Conservation (phyloP, 257 asterid species). For the Striga asiatica region DNA sequence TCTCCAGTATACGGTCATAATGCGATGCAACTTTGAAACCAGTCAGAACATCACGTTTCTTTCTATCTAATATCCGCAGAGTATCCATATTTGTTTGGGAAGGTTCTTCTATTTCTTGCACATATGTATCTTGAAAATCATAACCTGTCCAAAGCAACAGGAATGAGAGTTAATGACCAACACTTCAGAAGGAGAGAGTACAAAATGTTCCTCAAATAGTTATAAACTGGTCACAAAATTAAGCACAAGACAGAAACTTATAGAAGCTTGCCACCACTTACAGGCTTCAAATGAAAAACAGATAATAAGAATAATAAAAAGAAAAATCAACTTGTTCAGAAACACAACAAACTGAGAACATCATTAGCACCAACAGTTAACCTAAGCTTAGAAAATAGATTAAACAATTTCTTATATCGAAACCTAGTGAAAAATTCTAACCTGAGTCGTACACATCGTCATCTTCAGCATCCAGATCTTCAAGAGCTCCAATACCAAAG, state of each 20-base stretch:
- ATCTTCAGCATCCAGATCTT: conserved; percentile 90
- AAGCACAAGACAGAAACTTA: neutral
- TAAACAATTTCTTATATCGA: conserved; percentile 6
- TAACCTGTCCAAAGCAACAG: conserved; percentile 40
- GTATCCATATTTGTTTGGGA: conserved; percentile 36
- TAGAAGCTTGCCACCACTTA: too few relatives aligned
- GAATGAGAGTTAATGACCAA: neutral
- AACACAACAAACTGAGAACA: neutral
- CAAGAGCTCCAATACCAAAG: conserved; percentile 96
- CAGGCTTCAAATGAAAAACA: too few relatives aligned
- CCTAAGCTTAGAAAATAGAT: conserved; percentile 4
- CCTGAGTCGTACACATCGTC: conserved; percentile 86
- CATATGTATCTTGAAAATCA: conserved; percentile 58
- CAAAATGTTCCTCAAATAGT: conserved; percentile 3
- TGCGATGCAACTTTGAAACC: conserved; percentile 72
- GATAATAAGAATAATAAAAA: too few relatives aligned
- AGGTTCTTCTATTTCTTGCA: conserved; percentile 87
- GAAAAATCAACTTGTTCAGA: neutral
- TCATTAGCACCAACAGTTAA: neutral
- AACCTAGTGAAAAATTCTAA: conserved; percentile 18
- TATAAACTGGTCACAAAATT: conserved; percentile 2
- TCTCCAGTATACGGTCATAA: conserved; percentile 48
- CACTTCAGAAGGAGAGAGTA: neutral
- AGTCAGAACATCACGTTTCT: conserved; percentile 46
- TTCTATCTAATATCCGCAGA: conserved; percentile 48